Evolutionary conservation across 805 yeast genomes (phyloP).

Genomic region (Cyberlindnera meyerae): DNA sequence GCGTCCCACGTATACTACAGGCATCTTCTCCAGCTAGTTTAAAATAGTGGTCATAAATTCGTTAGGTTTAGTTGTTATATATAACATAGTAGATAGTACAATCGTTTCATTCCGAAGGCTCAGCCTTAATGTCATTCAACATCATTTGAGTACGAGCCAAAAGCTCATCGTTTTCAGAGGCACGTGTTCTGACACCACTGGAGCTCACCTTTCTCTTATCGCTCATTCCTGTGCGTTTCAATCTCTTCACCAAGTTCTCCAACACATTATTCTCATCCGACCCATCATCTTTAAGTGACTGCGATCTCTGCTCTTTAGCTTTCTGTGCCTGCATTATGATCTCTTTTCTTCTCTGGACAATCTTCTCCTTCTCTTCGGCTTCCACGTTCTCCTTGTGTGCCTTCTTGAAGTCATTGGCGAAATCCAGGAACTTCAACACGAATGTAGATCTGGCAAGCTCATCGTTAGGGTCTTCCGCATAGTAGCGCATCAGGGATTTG

Average conservation of each 20-base stretch:
- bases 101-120: too few relatives aligned
- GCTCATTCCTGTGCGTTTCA: constrained; percentile 71
- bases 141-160: constrained; percentile 24
- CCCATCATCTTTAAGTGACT: constrained; percentile 17
- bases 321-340: constrained; percentile 32
- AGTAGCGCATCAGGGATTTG: constrained; percentile 67
- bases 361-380: constrained; percentile 74
- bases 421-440: constrained; percentile 74
- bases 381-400: constrained; percentile 76
- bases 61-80: too few relatives aligned
- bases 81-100: too few relatives aligned
- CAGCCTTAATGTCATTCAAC: constrained; percentile 25
- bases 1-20: too few relatives aligned
- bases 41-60: background rate
- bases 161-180: constrained; percentile 15
- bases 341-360: constrained; percentile 72
- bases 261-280: constrained; percentile 42
- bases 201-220: constrained; percentile 25
- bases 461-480: constrained; percentile 87
- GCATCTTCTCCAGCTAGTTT: background rate
- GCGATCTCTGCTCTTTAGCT: constrained; percentile 13
- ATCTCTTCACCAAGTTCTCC: constrained; percentile 79
- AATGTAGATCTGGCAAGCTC: constrained; percentile 60
- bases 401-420: constrained; percentile 71
- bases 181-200: constrained; percentile 7